Evolutionary conservation across 1,284 basidiomycete species (phyloP).

Genomic region (Leccinum subrobustum): DNA sequence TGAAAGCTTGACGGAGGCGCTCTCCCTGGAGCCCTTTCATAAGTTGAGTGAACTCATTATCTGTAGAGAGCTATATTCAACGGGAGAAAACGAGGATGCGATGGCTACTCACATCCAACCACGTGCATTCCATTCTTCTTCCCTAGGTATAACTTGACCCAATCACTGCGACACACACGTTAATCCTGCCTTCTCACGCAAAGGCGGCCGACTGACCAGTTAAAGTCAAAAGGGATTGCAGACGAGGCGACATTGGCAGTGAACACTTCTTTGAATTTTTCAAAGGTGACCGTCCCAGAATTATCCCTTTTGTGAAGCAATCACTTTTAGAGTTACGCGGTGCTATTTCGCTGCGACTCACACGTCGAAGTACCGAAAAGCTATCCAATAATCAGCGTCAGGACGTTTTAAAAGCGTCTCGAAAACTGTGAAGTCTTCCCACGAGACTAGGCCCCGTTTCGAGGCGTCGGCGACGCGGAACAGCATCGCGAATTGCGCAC

Average conservation of each 20-base stretch:
- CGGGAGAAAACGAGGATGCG: conserved; percentile 5
- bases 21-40: conserved; percentile 98
- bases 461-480: conserved; percentile 88
- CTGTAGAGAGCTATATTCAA: conserved; percentile 38
- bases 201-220: conserved; percentile 55
- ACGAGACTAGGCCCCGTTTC: conserved; percentile 79
- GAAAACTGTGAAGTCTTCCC: conserved; percentile 94
- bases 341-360: conserved; percentile 43
- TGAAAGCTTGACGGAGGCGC: conserved; percentile 91
- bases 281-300: conserved; percentile 86
- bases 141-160: conserved; percentile 93
- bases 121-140: conserved; percentile 88
- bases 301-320: conserved; percentile 58
- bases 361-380: conserved; percentile 96
- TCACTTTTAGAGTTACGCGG: conserved; percentile 4
- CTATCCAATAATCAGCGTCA: conserved; percentile 94
- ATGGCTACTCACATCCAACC: conserved; percentile 73
- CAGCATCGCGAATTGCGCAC: conserved; percentile 83
- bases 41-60: conserved; percentile 92
- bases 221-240: conserved; percentile 92
- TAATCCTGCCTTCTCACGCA: conserved; percentile 8
- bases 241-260: conserved; percentile 76
- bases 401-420: conserved; percentile 87
- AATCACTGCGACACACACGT: conserved; percentile 55
- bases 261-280: conserved; percentile 92